Percentiles rank a stretch among this genome's conserved stretches.
These are phyloP conservation scores for Yamadazyma atlantica DNA, from an alignment of 1,139 yeast genomes.

Conservation along the genomic window DNA sequence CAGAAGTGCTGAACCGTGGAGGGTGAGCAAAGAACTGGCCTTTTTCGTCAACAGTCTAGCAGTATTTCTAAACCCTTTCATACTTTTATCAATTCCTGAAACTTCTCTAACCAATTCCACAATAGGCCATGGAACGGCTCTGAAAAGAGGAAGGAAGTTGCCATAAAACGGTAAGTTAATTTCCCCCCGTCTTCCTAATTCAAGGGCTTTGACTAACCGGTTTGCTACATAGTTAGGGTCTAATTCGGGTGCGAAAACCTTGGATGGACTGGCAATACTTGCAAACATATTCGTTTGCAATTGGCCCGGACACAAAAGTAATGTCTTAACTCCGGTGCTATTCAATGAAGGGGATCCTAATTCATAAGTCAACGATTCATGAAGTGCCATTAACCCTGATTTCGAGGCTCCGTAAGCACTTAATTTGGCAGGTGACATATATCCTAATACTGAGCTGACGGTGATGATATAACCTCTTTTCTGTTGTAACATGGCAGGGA, in stretches of 20 bases:
- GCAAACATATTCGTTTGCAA: slow-evolving; percentile 69
- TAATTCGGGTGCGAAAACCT: slow-evolving; percentile 76
- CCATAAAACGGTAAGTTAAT: slow-evolving; percentile 76
- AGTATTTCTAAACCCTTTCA: slow-evolving; percentile 35
- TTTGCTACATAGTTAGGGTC: slow-evolving; percentile 66
- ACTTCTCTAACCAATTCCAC: slow-evolving; percentile 51
- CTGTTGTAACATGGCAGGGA: slow-evolving; percentile 67
- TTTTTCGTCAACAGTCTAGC: slow-evolving; percentile 14
- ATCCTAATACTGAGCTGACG: slow-evolving; percentile 80
- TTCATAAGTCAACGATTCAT: slow-evolving; percentile 77
- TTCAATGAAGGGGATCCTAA: slow-evolving; percentile 52
- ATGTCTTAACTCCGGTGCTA: slow-evolving; percentile 60
- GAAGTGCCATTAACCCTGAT: slow-evolving; percentile 80
- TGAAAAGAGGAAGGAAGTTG: slow-evolving; percentile 64
- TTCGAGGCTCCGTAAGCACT: slow-evolving; percentile 89
- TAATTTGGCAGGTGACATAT: slow-evolving; percentile 77
- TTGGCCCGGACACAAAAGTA: slow-evolving; percentile 87
- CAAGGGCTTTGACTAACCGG: slow-evolving; percentile 55
- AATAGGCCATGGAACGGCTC: slow-evolving; percentile 74
- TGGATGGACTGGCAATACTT: slow-evolving; percentile 70
- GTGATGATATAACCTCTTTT: slow-evolving; percentile 78
- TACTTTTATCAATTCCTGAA: slow-evolving; percentile 65
- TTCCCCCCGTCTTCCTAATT: slow-evolving; percentile 65
- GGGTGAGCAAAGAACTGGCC: slow-evolving; percentile 18
- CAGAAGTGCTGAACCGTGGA: background rate